Base-by-base conservation (phyloP, 2,329 filamentous ascomycete species). In the Aschersonia sp. region DNA sequence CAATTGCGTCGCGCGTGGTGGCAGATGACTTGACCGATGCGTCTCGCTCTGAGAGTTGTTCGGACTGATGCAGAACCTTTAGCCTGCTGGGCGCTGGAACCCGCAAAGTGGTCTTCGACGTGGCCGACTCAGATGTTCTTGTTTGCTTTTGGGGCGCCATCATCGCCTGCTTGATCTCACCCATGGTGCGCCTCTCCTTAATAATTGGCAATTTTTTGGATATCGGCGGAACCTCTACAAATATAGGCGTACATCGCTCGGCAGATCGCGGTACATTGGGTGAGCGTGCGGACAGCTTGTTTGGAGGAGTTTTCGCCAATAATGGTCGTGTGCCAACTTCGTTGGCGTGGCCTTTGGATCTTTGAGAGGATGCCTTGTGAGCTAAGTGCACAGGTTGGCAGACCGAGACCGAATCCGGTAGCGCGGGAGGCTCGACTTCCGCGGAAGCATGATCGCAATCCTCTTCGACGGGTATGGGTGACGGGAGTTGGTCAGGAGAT, bases 181-280 rank as follows among this genome's bases (percentile, higher is more conserved):
- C 43, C 50, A 49, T 51, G 5, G 50, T 47, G 30, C 50, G 50
- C 40, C 35, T 49, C 7, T 47, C 45, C 38, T 44, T 44, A 7
- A 32, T 30, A 5, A 12, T 47, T 5, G 30, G 43, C 29, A 7
- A n/a, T 12, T 47, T 49, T 4, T 43, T 31, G 6, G 47, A 40
- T 3, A 43, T 12, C 28, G 31, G 20, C 28, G 46, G 31, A 45
- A 43, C 32, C n/a, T 49, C 47, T 20, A 44, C 5, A 20, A 49
- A 51, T 6, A 49, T 46, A 3, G 50, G 50, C 5, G 50, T 47
- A 32, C 50, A 51, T n/a, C 50, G 47, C 29, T 47, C 47, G 6
- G 45, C 40, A 9, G 50, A 51, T 9, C 50, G 46, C 4, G 47
- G 50, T 9, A 49, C 45, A 40, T 45, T 47, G 4, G 48, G 30